Percentiles rank a stretch among this genome's conserved stretches.
These are phyloP conservation scores for Dactylellina cionopaga DNA, from an alignment of 2,329 filamentous ascomycete genomes.

Conservation along the genomic window DNA sequence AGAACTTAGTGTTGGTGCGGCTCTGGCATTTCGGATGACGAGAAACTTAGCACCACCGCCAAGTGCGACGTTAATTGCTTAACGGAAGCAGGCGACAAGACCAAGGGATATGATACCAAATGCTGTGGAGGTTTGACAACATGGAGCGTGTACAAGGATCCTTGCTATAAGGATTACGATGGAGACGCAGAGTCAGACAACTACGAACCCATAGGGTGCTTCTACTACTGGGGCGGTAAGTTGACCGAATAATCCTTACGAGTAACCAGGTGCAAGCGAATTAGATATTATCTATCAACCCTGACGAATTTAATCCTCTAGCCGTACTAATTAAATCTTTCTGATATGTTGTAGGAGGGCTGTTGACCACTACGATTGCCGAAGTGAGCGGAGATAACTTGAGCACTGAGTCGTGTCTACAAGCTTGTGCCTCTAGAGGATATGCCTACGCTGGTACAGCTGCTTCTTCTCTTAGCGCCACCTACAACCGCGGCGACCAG, in stretches of 20 bases:
- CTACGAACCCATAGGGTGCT: conserved; percentile 14
- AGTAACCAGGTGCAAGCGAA: too few species aligned
- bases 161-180: conserved; percentile 11
- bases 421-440: conserved; percentile 1
- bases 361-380: background rate
- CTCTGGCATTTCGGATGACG: background rate
- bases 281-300: too few species aligned
- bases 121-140: conserved; percentile 3
- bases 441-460: conserved; percentile 19
- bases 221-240: background rate
- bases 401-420: conserved; percentile 17
- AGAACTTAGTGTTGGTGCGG: conserved; percentile 14
- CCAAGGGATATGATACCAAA: background rate
- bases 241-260: background rate
- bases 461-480: too few species aligned
- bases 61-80: conserved; percentile 2
- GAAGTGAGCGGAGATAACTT: conserved; percentile 24
- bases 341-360: too few species aligned
- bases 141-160: conserved; percentile 21
- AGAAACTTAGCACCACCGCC: background rate
- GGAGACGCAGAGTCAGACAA: background rate
- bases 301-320: too few species aligned
- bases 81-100: too few species aligned
- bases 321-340: background rate
- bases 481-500: background rate